Evolutionary conservation across 1,284 basidiomycete species (phyloP).

Genomic region (Prillingera fragicola): DNA sequence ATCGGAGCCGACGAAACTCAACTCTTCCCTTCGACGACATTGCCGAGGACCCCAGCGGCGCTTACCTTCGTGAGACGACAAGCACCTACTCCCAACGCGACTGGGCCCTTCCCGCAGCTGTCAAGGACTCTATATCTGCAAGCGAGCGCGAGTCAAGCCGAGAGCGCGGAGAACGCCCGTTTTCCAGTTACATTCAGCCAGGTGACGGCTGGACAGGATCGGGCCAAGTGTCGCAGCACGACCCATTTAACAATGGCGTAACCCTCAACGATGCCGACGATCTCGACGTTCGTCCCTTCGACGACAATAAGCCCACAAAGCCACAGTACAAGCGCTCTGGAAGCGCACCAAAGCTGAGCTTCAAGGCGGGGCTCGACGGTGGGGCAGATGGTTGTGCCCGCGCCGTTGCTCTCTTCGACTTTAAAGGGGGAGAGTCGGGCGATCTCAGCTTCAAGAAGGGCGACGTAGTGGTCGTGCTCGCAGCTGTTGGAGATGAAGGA

Average conservation of each 20-base stretch:
- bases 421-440: conserved; percentile 66
- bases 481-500: conserved; percentile 68
- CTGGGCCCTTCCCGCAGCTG: conserved; percentile 7
- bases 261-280: too few relatives aligned
- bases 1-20: conserved; percentile 1
- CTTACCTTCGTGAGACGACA: conserved; percentile 10
- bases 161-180: conserved; percentile 8
- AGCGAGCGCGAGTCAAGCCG: background rate
- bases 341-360: conserved; percentile 6
- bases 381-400: conserved; percentile 52
- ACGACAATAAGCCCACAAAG: conserved; percentile 5
- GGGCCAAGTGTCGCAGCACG: background rate
- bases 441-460: conserved; percentile 82
- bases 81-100: conserved; percentile 7
- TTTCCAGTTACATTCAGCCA: conserved; percentile 1
- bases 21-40: conserved; percentile 10
- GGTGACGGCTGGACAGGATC: background rate
- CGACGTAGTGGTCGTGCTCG: conserved; percentile 68
- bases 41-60: conserved; percentile 8
- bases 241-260: background rate
- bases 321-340: background rate
- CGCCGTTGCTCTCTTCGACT: conserved; percentile 74
- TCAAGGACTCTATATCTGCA: background rate
- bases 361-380: conserved; percentile 22
- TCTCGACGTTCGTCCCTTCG: conserved; percentile 13